Percentiles rank a stretch among this genome's conserved stretches.
Conservation (phyloP, 345 rosid genomes). For the Xanthoceras sorbifolium region DNA sequence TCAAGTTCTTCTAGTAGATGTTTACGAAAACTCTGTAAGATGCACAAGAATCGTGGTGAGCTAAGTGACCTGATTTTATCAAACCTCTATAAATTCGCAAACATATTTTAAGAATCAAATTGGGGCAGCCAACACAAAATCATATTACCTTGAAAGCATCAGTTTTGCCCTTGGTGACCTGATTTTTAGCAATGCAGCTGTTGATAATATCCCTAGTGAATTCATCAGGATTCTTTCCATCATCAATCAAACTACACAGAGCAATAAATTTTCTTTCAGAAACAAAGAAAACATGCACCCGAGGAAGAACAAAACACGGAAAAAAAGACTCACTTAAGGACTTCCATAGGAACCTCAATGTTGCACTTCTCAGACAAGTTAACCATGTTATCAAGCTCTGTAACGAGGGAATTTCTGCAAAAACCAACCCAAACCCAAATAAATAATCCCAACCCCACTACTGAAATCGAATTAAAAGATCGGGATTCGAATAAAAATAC, state of each 20-base stretch:
- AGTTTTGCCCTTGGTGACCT: slow-evolving; percentile 90
- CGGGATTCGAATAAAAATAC: slow-evolving; percentile 37
- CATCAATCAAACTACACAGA: slow-evolving; percentile 75
- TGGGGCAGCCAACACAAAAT: not conserved
- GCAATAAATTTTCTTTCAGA: slow-evolving; percentile 22
- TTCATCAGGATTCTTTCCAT: slow-evolving; percentile 97
- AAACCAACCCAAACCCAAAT: not conserved
- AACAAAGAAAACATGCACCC: slow-evolving; percentile 5
- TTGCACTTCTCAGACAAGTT: slow-evolving; percentile 85
- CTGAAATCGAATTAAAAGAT: not conserved
- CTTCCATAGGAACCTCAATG: slow-evolving; percentile 91
- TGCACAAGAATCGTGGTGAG: not conserved
- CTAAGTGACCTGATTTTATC: not conserved
- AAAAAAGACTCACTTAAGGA: slow-evolving; percentile 64
- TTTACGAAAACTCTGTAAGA: slow-evolving; percentile 63
- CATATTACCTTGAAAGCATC: slow-evolving; percentile 80
- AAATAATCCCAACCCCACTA: slow-evolving; percentile 4
- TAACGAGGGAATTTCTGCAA: slow-evolving; percentile 73
- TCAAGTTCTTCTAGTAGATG: slow-evolving; percentile 89
- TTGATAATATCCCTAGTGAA: slow-evolving; percentile 85
- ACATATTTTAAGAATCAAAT: not conserved
- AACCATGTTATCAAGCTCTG: slow-evolving; percentile 82
- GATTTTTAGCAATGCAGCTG: slow-evolving; percentile 86
- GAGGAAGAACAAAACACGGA: slow-evolving; percentile 7
- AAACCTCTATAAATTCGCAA: not conserved